A percentile compares a stretch with the other conserved stretches of the same genome.
These are phyloP conservation scores for Aureobasidium mangrovei DNA, from an alignment of 2,329 filamentous ascomycete species.

Conservation along the genomic window DNA sequence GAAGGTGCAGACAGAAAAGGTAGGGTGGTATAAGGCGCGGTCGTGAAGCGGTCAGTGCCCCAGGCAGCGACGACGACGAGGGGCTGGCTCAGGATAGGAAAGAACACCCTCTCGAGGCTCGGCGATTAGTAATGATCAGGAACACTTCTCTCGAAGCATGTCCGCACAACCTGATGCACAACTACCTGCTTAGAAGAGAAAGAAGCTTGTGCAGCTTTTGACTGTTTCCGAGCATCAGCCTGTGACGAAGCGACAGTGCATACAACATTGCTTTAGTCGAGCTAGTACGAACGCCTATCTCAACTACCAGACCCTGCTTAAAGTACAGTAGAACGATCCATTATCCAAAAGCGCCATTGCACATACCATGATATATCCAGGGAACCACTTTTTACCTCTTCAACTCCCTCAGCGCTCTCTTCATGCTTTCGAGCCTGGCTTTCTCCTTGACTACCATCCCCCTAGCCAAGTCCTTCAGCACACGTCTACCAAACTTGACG, in stretches of 20 bases:
- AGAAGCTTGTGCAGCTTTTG: too few species aligned
- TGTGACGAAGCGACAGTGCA: too few species aligned
- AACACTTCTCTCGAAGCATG: too few species aligned
- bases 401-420: slow-evolving; percentile 60
- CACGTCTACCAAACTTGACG: slow-evolving; percentile 64
- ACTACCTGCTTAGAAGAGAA: too few species aligned
- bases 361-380: not conserved
- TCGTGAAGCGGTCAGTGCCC: not conserved
- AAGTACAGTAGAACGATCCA: slow-evolving; percentile 1
- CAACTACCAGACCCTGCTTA: not conserved
- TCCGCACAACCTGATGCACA: too few species aligned
- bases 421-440: slow-evolving; percentile 70
- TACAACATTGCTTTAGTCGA: not conserved
- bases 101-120: not conserved
- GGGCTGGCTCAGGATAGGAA: not conserved
- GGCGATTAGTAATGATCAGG: not conserved
- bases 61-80: not conserved
- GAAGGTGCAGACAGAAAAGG: not conserved
- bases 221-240: too few species aligned
- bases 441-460: slow-evolving; percentile 73
- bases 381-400: slow-evolving; percentile 11
- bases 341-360: not conserved
- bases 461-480: slow-evolving; percentile 66
- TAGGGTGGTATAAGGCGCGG: not conserved
- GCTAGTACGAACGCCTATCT: not conserved